phyloP scores from a whole-genome alignment of 208 protist genomes.

The Herpetomonas samuelpessoai region DNA sequence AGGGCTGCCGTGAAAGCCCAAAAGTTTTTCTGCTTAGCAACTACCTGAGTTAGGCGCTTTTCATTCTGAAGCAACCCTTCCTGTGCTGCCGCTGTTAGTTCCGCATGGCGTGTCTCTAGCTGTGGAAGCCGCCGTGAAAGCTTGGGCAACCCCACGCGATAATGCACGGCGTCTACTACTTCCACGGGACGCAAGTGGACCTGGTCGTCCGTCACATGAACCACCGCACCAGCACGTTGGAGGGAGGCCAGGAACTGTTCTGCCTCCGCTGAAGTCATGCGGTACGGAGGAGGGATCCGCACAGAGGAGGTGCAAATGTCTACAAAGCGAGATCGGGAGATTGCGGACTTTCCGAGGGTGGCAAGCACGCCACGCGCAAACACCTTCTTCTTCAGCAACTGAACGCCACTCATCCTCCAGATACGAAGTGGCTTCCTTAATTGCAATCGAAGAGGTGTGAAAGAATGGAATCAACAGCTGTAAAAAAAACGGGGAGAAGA shows the following conservation, averaged over 20 bases:
- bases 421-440: background rate
- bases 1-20: slow-evolving; percentile 58
- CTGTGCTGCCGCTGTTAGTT: background rate
- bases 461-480: too few species aligned
- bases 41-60: background rate
- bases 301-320: slow-evolving; percentile 26
- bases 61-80: slow-evolving; percentile 8
- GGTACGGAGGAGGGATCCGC: slow-evolving; percentile 25
- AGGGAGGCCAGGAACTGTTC: slow-evolving; percentile 33
- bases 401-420: slow-evolving; percentile 1
- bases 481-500: too few species aligned
- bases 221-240: slow-evolving; percentile 24
- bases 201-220: slow-evolving; percentile 28
- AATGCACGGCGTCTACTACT: slow-evolving; percentile 57
- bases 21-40: slow-evolving; percentile 31
- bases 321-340: slow-evolving; percentile 33
- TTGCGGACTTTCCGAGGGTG: slow-evolving; percentile 18
- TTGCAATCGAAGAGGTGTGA: too few species aligned
- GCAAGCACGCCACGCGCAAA: slow-evolving; percentile 2
- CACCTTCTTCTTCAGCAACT: slow-evolving; percentile 19
- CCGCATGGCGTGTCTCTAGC: slow-evolving; percentile 5
- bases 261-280: slow-evolving; percentile 51
- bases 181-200: slow-evolving; percentile 32
- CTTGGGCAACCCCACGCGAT: slow-evolving; percentile 39
- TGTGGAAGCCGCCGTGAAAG: slow-evolving; percentile 15